Evolutionary conservation across 768 basidiomycete species (phyloP).

Genomic region (Auriscalpium orientale): DNA sequence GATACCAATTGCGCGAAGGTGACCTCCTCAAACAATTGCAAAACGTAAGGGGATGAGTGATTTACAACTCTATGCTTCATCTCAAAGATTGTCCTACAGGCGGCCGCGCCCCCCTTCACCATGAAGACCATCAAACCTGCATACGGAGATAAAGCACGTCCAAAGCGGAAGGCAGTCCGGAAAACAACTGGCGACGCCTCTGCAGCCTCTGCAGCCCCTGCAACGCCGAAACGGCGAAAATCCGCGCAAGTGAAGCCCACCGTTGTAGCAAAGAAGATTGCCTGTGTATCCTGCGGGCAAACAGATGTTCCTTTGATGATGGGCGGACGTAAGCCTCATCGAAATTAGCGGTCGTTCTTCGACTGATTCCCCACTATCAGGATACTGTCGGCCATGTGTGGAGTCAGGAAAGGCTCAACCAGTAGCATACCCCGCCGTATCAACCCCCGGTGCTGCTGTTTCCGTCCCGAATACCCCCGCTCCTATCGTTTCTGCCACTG

Average conservation of each 20-base stretch:
- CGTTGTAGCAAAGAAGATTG: constrained; percentile 35
- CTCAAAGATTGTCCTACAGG: constrained; percentile 25
- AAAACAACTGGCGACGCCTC: constrained; percentile 17
- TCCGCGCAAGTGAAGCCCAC: constrained; percentile 26
- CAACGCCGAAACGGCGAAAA: constrained; percentile 35
- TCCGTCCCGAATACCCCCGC: too few species aligned
- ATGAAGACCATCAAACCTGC: constrained; percentile 56
- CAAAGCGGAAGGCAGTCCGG: constrained; percentile 30
- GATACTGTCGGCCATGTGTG: constrained; percentile 63
- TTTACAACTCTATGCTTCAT: neutral
- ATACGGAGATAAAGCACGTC: constrained; percentile 25
- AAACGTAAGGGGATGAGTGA: constrained; percentile 31
- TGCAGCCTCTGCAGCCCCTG: neutral
- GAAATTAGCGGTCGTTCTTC: neutral
- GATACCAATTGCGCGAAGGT: constrained; percentile 49
- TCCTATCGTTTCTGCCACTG: too few species aligned
- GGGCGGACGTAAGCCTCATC: constrained; percentile 56
- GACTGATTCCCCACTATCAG: constrained; percentile 26
- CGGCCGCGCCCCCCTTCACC: constrained; percentile 37
- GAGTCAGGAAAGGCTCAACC: constrained; percentile 38
- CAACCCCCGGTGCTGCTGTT: neutral
- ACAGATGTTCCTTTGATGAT: constrained; percentile 70
- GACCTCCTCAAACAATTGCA: constrained; percentile 52
- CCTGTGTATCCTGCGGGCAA: constrained; percentile 54
- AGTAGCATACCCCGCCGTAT: neutral